These are phyloP conservation scores for Fusarium siculi DNA, from an alignment of 2,329 filamentous ascomycete species.

Conservation along the genomic window DNA sequence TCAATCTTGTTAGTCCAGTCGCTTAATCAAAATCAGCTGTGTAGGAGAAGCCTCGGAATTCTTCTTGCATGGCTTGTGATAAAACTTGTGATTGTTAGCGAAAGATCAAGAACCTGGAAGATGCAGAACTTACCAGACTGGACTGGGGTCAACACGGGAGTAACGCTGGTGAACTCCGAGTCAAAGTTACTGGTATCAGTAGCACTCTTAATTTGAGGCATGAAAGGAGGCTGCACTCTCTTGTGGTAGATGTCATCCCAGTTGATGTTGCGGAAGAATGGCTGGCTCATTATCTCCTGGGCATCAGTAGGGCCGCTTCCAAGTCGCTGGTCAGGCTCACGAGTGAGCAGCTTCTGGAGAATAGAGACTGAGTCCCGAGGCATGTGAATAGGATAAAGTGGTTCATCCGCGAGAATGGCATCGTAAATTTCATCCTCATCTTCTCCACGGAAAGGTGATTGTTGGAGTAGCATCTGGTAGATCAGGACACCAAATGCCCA, in stretches of 20 bases:
- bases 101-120: not conserved
- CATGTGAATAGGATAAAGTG: constrained; percentile 98
- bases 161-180: constrained; percentile 97
- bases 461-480: constrained; percentile 99
- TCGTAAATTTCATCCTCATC: constrained; percentile 99
- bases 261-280: constrained; percentile 97
- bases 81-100: constrained; percentile 70
- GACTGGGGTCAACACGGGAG: constrained; percentile 94
- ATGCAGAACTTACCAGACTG: constrained; percentile 81
- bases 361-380: constrained; percentile 97
- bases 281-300: constrained; percentile 98
- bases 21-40: constrained; percentile 85
- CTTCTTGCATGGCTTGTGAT: constrained; percentile 98
- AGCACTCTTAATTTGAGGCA: constrained; percentile 87
- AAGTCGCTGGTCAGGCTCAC: constrained; percentile 91
- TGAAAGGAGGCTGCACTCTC: constrained; percentile 86
- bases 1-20: constrained; percentile 33
- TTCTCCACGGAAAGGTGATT: constrained; percentile 97
- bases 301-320: constrained; percentile 96
- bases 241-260: constrained; percentile 99
- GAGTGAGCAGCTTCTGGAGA: constrained; percentile 93
- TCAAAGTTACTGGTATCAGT: constrained; percentile 99
- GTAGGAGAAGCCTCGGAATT: constrained; percentile 99
- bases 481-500: constrained; percentile 99
- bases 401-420: constrained; percentile 96